phyloP scores from a whole-genome alignment of 2,329 filamentous ascomycete species.

The Hirsutella rhossiliensis region DNA sequence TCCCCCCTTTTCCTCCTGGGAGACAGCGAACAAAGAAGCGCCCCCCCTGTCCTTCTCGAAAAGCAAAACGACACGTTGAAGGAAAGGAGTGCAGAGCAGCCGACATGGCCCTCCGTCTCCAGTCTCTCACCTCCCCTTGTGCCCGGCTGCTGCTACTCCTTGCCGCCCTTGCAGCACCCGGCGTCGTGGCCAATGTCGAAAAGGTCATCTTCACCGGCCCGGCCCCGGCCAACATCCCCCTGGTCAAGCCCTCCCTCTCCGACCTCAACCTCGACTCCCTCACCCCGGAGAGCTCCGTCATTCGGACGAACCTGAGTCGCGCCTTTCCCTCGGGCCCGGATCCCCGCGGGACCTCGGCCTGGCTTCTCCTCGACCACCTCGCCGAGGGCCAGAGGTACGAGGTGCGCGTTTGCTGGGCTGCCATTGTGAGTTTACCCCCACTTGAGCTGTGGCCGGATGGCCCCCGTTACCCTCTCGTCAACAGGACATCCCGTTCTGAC shows the following conservation, averaged over 20 bases:
- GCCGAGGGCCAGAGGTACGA: conserved; percentile 72
- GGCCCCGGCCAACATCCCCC: conserved; percentile 38
- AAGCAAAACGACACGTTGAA: too few species aligned
- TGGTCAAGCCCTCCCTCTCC: conserved; percentile 25
- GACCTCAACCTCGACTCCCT: conserved; percentile 53
- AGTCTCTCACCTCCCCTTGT: neutral
- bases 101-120: neutral
- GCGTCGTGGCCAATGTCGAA: conserved; percentile 61
- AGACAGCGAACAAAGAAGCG: too few species aligned
- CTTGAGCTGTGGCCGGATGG: neutral
- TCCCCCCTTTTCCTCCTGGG: too few species aligned
- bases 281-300: conserved; percentile 38
- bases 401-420: conserved; percentile 84
- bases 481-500: neutral
- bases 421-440: conserved; percentile 53
- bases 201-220: conserved; percentile 83
- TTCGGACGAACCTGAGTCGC: conserved; percentile 54
- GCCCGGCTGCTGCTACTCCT: conserved; percentile 9
- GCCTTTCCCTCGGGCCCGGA: conserved; percentile 47
- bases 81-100: neutral
- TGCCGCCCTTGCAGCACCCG: conserved; percentile 4
- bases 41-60: too few species aligned
- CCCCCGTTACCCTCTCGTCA: too few species aligned
- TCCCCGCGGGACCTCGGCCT: conserved; percentile 52
- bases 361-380: conserved; percentile 66